Conservation (phyloP, 768 basidiomycete genomes). For the Nevesoporus exiguus region DNA sequence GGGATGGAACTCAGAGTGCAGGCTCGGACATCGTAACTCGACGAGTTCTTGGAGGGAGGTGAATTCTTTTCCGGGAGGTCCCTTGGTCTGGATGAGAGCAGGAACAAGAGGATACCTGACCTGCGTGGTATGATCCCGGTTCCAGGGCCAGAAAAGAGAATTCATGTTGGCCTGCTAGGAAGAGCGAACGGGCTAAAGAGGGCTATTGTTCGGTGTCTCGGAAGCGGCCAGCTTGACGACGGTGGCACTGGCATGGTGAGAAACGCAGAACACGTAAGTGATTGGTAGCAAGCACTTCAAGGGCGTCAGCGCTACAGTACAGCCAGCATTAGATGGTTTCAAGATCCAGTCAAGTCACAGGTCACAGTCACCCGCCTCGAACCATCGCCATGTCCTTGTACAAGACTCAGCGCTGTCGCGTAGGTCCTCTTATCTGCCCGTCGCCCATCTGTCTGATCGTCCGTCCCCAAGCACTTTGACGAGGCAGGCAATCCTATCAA, state of each 20-base stretch:
- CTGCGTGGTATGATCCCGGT: slow-evolving; percentile 12
- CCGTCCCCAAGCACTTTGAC: slow-evolving; percentile 44
- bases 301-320: no score
- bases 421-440: slow-evolving; percentile 26
- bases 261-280: no score
- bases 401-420: slow-evolving; percentile 49
- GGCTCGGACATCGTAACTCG: slow-evolving; percentile 29
- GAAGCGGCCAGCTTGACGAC: neutral
- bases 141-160: slow-evolving; percentile 14
- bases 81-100: slow-evolving; percentile 19
- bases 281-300: neutral
- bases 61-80: slow-evolving; percentile 2
- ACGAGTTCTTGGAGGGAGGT: slow-evolving; percentile 31
- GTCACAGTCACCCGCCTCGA: slow-evolving; percentile 19
- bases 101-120: slow-evolving; percentile 22
- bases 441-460: slow-evolving; percentile 14
- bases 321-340: no score
- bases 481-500: slow-evolving; percentile 39
- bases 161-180: slow-evolving; percentile 14
- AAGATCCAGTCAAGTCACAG: slow-evolving; percentile 11
- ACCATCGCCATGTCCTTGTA: slow-evolving; percentile 34
- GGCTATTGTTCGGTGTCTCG: slow-evolving; percentile 6
- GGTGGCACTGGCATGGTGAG: neutral
- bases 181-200: neutral
- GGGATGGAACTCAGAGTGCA: slow-evolving; percentile 27